These are phyloP conservation scores for Penicillium angulare DNA, from an alignment of 495 filamentous ascomycete species.

Conservation along the genomic window DNA sequence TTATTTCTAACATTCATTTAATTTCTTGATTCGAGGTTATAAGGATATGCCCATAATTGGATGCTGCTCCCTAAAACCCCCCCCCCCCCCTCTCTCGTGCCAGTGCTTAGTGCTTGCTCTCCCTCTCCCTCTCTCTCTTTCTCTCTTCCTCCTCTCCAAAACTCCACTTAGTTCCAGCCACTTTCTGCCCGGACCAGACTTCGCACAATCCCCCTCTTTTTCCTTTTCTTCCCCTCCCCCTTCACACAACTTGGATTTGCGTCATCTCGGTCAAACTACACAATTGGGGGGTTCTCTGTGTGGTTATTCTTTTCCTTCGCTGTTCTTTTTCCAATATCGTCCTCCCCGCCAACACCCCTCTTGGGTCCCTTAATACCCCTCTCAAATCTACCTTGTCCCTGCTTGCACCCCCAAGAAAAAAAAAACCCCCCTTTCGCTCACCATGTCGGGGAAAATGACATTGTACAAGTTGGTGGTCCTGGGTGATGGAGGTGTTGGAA, in stretches of 20 bases:
- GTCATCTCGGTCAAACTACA: slow-evolving; percentile 3
- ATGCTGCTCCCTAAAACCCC: too few species aligned
- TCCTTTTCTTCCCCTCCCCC: slow-evolving; percentile 6
- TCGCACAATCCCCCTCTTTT: slow-evolving; percentile 10
- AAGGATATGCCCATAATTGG: too few species aligned
- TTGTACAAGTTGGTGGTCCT: slow-evolving; percentile 98
- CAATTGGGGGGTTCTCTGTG: slow-evolving; percentile 8
- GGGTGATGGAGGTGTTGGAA: slow-evolving; percentile 89
- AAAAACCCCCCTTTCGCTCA: slow-evolving; percentile 20
- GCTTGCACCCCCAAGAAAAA: background rate
- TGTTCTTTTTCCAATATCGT: slow-evolving; percentile 4
- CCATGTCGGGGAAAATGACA: slow-evolving; percentile 84
- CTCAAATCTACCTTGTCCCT: slow-evolving; percentile 7
- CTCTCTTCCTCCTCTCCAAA: slow-evolving; percentile 8
- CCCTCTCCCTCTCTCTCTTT: slow-evolving; percentile 5
- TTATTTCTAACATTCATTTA: too few species aligned
- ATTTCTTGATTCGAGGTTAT: too few species aligned
- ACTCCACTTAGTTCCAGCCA: slow-evolving; percentile 30
- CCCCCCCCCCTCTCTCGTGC: too few species aligned
- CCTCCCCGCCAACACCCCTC: background rate
- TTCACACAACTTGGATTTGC: slow-evolving; percentile 7
- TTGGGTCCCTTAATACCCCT: background rate
- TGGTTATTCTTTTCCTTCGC: too few species aligned
- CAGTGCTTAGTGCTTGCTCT: too few species aligned
- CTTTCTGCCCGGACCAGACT: slow-evolving; percentile 14